These are phyloP conservation scores for Lunasporangiospora selenospora DNA, from an alignment of 192 early-diverging fungal genomes.

Conservation along the genomic window DNA sequence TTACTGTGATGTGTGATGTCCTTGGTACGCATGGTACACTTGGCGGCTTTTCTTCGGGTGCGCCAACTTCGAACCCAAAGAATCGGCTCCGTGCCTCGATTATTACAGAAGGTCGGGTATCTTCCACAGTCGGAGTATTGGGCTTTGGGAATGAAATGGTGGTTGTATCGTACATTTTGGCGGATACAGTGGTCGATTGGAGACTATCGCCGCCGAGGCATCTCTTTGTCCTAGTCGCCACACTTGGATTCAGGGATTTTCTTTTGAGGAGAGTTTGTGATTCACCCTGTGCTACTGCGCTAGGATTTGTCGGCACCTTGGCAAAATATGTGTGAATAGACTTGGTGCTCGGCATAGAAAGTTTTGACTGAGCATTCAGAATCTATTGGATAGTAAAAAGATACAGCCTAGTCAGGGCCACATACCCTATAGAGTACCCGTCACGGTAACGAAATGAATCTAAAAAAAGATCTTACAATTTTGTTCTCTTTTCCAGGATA, in stretches of 20 bases:
- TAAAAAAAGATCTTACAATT: background rate
- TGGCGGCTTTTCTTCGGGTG: background rate
- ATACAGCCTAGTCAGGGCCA: background rate
- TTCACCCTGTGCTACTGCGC: background rate
- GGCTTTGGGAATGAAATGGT: background rate
- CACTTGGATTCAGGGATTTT: background rate
- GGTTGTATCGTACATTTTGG: background rate
- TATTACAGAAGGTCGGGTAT: background rate
- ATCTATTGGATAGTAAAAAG: constrained; percentile 1
- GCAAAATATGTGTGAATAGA: constrained; percentile 15
- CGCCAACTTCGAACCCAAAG: constrained; percentile 19
- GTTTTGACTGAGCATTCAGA: background rate
- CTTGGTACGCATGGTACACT: background rate
- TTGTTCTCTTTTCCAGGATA: constrained; percentile 27
- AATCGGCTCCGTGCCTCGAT: constrained; percentile 35
- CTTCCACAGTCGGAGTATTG: background rate
- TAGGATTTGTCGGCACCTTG: background rate
- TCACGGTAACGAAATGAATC: constrained; percentile 1
- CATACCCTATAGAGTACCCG: too few relatives aligned
- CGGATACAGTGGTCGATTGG: background rate
- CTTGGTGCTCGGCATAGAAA: background rate
- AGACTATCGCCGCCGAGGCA: background rate
- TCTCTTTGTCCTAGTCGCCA: background rate
- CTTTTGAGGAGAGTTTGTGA: background rate
- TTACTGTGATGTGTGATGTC: background rate